Evolutionary conservation across 2,329 filamentous ascomycete species (phyloP), one percentile per base, ranked within the genome.

Genomic region (Claviceps paspali): DNA sequence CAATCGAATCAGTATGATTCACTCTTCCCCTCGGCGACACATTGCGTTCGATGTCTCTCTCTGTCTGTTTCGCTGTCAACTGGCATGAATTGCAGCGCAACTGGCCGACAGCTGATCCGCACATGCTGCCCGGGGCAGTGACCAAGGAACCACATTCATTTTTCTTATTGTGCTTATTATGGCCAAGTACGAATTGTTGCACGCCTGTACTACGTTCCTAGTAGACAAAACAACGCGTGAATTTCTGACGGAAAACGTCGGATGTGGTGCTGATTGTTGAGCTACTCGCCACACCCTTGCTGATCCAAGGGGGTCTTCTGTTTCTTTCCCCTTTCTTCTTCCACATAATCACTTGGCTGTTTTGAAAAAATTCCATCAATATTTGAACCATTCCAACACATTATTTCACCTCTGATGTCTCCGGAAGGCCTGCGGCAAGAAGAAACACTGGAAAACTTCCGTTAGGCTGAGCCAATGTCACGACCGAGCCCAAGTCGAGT

Each of bases 401-500:
- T 8, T 2, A 6, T 17, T 14, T 26, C 9, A 19, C 5, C 29
- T 23, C 19, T 15, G 6, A 35, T 29, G 29, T 38, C 17, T 32
- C 11, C 22, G 3, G 15, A 31, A 26, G 17, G 8, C 12, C 15
- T 21, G 28, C 29, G 22, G 11, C 23, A 33, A 29, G 23, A 28
- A 14, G 11, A 17, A 28, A 5, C 15, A 12, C 22, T 14, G 27
- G 3, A 15, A 14, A 12, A 33, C 28, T 9, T 21, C 14, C 17
- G 12, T 23, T 29, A 33, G 29, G 29, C 30, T 17, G 23, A 10
- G 23, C 11, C 23, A 10, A 29, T n/a, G 18, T 8, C 26, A 21
- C 24, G 27, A 17, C 24, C 21, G 11, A 24, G 12, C 5, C 49
- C 59, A 28, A 52, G 51, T 33, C 31, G 14, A 59, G 60, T 2